Base-by-base conservation (phyloP, 1,284 basidiomycete species). In the Cutaneotrichosporon dermatis region DNA sequence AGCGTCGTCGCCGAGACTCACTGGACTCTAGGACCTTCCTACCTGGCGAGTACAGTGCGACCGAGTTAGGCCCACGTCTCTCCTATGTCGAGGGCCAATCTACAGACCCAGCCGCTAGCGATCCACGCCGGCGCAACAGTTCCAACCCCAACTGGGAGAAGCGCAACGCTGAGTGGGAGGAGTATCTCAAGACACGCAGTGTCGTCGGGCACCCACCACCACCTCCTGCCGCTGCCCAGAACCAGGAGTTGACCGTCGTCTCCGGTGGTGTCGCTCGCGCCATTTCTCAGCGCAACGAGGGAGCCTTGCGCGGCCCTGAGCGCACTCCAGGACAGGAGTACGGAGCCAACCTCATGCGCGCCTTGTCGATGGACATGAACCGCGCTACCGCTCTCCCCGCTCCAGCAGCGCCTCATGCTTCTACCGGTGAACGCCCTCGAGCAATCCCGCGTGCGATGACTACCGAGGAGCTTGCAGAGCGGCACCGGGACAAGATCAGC, bases 391-490 rank as follows among this genome's bases (percentile, higher is more conserved):
- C 10, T 25, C 33, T 6, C 13, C 35, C 11, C n/a, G 46, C 48
- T 34, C 13, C 54, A 25, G 25, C 25, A 25, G 25, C 33, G 9
- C 16, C 39, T 39, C 50, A 36, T 7, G 39, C 15, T 1, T 15
- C 12, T 3, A 9, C 37, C 15, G 33, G 33, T 7, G 39, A 41
- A 6, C 39, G 25, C n/a, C 16, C 39, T 2, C 61, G 44, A 40
- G 11, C 33, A 36, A 13, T 33, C 7, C 35, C 35, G 16, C 41
- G 44, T 12, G 66, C 71, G 4, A 74, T 78, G 68, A 76, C 76
- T 5, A 69, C 70, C 16, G 75, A 78, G 35, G 75, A 79, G 55
- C 69, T 79, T 5, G 66, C 69, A 1, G 71, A 71, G 9, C 69
- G 76, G n/a, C 78, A 79, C 54, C 65, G 74, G 13, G 66, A 69